A percentile compares a stretch with the other conserved stretches of the same genome.
These are phyloP conservation scores for Syncephalastrum contaminatum DNA, from an alignment of 371 early-diverging fungal species.

Conservation along the genomic window DNA sequence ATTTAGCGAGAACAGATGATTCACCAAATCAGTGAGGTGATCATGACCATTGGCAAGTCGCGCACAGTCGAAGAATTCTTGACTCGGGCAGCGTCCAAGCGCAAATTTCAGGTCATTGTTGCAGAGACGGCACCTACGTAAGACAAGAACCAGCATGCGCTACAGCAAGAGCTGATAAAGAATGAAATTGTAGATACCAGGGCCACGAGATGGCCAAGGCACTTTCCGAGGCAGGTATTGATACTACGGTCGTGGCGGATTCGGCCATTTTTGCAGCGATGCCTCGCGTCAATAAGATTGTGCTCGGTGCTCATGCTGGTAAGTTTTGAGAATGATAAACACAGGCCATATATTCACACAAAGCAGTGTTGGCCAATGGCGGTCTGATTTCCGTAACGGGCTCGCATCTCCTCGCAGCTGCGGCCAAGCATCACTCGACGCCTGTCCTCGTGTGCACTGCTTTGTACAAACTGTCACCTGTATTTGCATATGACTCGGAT, in stretches of 20 bases:
- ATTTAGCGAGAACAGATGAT: neutral
- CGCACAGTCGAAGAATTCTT: constrained; percentile 86
- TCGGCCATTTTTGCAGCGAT: constrained; percentile 95
- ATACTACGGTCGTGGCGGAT: constrained; percentile 90
- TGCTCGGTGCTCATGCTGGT: constrained; percentile 91
- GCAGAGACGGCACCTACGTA: constrained; percentile 89
- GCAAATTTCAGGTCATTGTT: constrained; percentile 92
- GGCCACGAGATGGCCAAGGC: constrained; percentile 86
- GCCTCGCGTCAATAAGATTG: constrained; percentile 97
- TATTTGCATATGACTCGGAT: constrained; percentile 87
- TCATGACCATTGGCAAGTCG: constrained; percentile 91
- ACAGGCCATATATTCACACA: neutral
- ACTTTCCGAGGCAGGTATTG: constrained; percentile 81
- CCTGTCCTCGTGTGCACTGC: constrained; percentile 89
- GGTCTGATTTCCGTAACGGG: constrained; percentile 86
- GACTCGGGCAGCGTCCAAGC: constrained; percentile 79
- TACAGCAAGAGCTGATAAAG: neutral
- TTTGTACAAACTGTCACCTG: constrained; percentile 84
- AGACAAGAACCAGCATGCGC: constrained; percentile 10
- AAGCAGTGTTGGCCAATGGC: constrained; percentile 87
- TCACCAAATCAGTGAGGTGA: constrained; percentile 73
- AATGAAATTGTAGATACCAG: constrained; percentile 46
- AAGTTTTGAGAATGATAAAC: constrained; percentile 10
- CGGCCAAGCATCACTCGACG: constrained; percentile 89
- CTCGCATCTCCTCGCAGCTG: constrained; percentile 80